Evolutionary conservation across 2,329 filamentous ascomycete species (phyloP), one percentile per base, ranked within the genome.

Genomic region (Cytospora schulzeri): DNA sequence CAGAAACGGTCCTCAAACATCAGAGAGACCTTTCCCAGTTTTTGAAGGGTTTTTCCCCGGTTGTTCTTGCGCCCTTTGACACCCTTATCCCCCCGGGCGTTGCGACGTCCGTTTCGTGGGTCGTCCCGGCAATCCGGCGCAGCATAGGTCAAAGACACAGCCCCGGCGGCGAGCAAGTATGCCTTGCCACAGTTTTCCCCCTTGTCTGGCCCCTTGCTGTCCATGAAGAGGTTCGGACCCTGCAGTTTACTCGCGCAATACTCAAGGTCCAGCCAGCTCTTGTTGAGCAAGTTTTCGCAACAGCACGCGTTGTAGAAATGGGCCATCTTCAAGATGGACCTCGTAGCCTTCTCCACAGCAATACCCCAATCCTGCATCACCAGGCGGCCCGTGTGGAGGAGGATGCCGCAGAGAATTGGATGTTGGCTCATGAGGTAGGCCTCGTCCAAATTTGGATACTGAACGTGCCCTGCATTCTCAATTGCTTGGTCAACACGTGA

Each of bases 1-100:
- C 58, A 60, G 31, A 60, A 60, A 2, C 58, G 52, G 26, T 60
- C 58, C 24, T 60, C 58, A 54, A 60, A 60, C 58, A 60, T 60
- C 24, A 54, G 22, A 12, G 58, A 60, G 26, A 60, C 50, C 33
- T 50, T 50, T 24, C 58, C 58, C 29, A 60, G 50, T 22, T 60
- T 53, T 29, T 54, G 58, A 50, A 60, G 24, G 24, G 28, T 17
- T 24, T 60, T 60, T 2, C 58, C 50, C 17, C 41, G 26, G 8
- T 26, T 28, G 22, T 60, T 54, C 33, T 53, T 60, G 12, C 58
- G 58, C 7, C 24, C 24, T 24, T 29, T 60, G 33, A 33, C 14
- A 1, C 9, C 14, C 5, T 31, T 24, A 17, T 41, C 31, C 6
- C n/a, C 26, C 8, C 12, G 19, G 12, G 41, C 3, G 2, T 45